These are phyloP conservation scores for Tremella yokohamensis DNA, from an alignment of 768 basidiomycete species.

Conservation along the genomic window DNA sequence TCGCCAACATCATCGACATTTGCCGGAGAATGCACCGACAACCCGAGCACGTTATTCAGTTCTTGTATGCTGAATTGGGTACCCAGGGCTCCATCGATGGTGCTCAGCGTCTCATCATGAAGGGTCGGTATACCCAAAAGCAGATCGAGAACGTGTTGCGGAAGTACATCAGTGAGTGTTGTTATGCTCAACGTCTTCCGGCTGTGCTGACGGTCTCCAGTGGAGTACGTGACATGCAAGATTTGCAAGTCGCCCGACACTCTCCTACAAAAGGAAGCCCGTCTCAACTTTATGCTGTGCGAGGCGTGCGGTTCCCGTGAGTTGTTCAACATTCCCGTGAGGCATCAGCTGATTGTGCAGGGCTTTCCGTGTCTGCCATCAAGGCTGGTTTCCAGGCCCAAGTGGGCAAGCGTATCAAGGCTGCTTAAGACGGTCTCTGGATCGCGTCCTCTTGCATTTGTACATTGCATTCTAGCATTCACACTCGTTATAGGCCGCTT, in stretches of 20 bases:
- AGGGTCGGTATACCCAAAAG: slow-evolving; percentile 96
- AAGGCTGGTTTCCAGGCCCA: slow-evolving; percentile 99
- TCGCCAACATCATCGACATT: slow-evolving; percentile 94
- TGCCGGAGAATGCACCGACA: slow-evolving; percentile 97
- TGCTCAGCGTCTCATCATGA: slow-evolving; percentile 86
- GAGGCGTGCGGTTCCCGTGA: slow-evolving; percentile 50
- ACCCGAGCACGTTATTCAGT: slow-evolving; percentile 96
- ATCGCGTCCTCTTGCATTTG: too few species aligned
- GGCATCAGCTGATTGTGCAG: slow-evolving; percentile 51
- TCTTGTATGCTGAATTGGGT: slow-evolving; percentile 96
- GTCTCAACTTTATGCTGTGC: slow-evolving; percentile 79
- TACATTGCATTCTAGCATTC: too few species aligned
- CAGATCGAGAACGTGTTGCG: slow-evolving; percentile 95
- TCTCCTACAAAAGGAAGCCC: slow-evolving; percentile 91
- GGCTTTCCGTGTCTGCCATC: slow-evolving; percentile 90
- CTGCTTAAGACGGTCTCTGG: slow-evolving; percentile 18
- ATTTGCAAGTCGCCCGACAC: slow-evolving; percentile 99
- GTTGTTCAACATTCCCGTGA: slow-evolving; percentile 4
- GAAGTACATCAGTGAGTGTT: slow-evolving; percentile 81
- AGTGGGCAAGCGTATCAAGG: slow-evolving; percentile 51
- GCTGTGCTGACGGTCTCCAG: slow-evolving; percentile 53
- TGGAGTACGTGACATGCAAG: slow-evolving; percentile 98
- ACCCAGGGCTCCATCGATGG: slow-evolving; percentile 95
- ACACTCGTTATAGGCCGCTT: too few species aligned
- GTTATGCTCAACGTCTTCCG: too few species aligned